Conservation (phyloP, 108 stramenopile genomes). For the Ochromonas danica region DNA sequence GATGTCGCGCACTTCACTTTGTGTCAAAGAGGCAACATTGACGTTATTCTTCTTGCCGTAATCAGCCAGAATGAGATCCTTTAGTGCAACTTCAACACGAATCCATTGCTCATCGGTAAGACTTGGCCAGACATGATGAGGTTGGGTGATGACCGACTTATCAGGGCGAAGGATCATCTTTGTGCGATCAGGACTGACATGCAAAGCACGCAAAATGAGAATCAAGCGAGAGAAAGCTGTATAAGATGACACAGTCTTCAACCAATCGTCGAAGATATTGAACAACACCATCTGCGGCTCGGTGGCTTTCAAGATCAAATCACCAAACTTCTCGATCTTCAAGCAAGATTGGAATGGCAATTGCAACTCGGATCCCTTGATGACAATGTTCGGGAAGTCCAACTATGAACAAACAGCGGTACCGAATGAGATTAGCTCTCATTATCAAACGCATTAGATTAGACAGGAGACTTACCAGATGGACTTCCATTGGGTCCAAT, state of each 20-base stretch:
- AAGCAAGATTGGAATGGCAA: conserved; percentile 97
- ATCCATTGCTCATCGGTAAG: conserved; percentile 99
- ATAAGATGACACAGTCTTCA: conserved; percentile 93
- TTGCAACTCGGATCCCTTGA: conserved; percentile 96
- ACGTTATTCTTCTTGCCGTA: conserved; percentile 99
- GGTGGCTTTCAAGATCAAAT: conserved; percentile 91
- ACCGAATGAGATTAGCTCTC: neutral
- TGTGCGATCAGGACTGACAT: conserved; percentile 90
- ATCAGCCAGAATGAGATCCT: conserved; percentile 96
- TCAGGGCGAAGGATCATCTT: conserved; percentile 96
- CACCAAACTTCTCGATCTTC: conserved; percentile 96
- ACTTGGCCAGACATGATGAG: conserved; percentile 96
- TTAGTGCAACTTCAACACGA: conserved; percentile 94
- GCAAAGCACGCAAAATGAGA: conserved; percentile 91
- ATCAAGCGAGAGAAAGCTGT: conserved; percentile 98
- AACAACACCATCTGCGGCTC: conserved; percentile 99
- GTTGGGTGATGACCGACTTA: conserved; percentile 92
- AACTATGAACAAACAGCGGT: conserved; percentile 42
- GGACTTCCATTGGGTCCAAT: conserved; percentile 97
- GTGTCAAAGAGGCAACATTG: conserved; percentile 95
- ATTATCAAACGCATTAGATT: neutral
- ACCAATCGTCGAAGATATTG: conserved; percentile 99
- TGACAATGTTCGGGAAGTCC: conserved; percentile 97
- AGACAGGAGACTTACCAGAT: conserved; percentile 53
- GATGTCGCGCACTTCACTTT: conserved; percentile 97